Conservation (phyloP, 2,329 filamentous ascomycete genomes). For the Exophiala calicioides region DNA sequence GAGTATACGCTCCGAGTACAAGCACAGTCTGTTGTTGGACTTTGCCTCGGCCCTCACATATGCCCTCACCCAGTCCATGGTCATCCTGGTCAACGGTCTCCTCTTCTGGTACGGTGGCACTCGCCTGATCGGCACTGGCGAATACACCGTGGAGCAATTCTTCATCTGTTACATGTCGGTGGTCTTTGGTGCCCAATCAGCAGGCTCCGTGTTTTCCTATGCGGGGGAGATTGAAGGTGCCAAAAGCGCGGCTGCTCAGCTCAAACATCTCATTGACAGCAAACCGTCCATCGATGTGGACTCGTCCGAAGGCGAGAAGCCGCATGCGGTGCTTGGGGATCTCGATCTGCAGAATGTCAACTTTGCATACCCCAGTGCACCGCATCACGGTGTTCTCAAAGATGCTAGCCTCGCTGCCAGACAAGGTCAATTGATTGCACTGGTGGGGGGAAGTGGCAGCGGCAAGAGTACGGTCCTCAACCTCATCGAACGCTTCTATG, state of each 20-base stretch:
- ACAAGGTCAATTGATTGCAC: conserved; percentile 21
- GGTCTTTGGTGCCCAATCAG: neutral
- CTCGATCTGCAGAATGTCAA: neutral
- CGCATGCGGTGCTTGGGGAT: too few species aligned
- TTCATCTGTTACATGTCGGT: neutral
- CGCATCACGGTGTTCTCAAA: neutral
- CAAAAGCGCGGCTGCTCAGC: neutral
- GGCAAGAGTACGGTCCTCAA: conserved; percentile 52
- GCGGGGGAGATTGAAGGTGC: neutral
- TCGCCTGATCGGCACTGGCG: neutral
- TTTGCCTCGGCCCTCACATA: neutral
- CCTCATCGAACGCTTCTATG: conserved; percentile 40
- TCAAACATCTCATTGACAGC: neutral
- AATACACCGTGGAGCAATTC: neutral
- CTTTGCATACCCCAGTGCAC: neutral
- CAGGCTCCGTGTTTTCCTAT: neutral
- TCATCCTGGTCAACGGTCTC: neutral
- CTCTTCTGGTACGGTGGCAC: neutral
- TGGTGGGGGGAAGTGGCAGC: conserved; percentile 54
- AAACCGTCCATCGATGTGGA: neutral
- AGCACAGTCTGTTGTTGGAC: neutral
- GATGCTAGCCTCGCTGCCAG: neutral
- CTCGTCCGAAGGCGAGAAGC: neutral
- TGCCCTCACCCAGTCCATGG: neutral
- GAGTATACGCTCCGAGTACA: neutral